Base-by-base conservation (phyloP, 2,329 filamentous ascomycete genomes). In the Berkeleyomyces rouxiae region DNA sequence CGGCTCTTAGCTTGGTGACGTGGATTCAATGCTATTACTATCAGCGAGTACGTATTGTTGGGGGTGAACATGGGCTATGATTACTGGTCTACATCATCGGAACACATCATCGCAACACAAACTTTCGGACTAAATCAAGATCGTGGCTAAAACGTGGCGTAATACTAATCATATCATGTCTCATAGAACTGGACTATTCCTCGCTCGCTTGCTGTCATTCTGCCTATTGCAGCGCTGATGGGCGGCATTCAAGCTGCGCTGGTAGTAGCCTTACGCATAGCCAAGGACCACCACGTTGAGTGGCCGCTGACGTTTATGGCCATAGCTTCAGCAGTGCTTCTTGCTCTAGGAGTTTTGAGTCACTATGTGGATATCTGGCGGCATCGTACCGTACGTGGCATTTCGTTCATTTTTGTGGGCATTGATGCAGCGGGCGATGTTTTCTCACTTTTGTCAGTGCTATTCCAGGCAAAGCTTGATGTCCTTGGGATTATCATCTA, bases 331-430 rank as follows among this genome's bases (percentile, higher is more conserved):
- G 84, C 85, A 0, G 70, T 76, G 0, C 74, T 88, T 2, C 77
- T 88, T 1, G 82, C 82, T 1, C 77, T 82, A 1, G 86, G 86
- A 0, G 86, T 88, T 0, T 71, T 87, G 6, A 74, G 81, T 1
- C 84, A 88, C 69, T 88, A 88, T 67, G 81, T 79, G 75, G 85
- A 88, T 66, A 87, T 89, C 31, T 87, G 81, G 68, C 69, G 76
- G 1, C 79, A 86, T 66, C 77, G 81, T 5, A 86, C 84, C 0
- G 85, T 87, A 1, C 76, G 83, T 11, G 85, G 85, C 6, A 87
- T 88, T 46, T 87, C 84, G 0, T 88, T 88, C 70, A 73, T 87
- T 2, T 89, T 89, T 66, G 84, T 87, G 0, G 82, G 75, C 1
- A 85, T 88, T 51, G 85, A 88, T 71, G 85, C 84, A 0, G 75